Percentiles rank a stretch among this genome's conserved stretches.
Evolutionary conservation across 2,329 filamentous ascomycete species (phyloP).

Genomic region (Falciphora oryzae): DNA sequence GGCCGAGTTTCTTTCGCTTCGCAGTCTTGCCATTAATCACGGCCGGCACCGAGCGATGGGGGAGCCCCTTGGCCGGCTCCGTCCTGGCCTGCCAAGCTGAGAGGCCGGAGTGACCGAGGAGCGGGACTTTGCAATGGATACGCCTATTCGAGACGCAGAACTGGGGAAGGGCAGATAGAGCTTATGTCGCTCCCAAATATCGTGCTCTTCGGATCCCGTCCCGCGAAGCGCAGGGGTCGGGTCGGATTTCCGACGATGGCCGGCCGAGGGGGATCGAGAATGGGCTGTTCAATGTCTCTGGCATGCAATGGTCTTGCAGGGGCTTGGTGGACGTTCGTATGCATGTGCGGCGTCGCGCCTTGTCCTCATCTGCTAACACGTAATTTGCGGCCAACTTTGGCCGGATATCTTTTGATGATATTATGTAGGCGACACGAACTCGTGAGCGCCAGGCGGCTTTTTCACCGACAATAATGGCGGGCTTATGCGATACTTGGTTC

Average conservation of each 20-base stretch:
- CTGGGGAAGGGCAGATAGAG: background rate
- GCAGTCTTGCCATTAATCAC: background rate
- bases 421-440: constrained; percentile 60
- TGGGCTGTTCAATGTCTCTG: too few relatives aligned
- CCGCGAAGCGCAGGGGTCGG: too few relatives aligned
- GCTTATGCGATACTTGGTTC: constrained; percentile 93
- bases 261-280: too few relatives aligned
- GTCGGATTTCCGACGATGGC: background rate
- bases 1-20: background rate
- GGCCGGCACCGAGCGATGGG: background rate
- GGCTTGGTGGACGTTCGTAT: too few relatives aligned
- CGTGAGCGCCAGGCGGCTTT: constrained; percentile 90
- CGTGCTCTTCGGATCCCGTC: background rate
- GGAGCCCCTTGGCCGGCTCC: background rate
- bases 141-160: background rate
- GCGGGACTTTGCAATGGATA: background rate
- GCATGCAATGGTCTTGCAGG: too few relatives aligned
- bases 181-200: background rate
- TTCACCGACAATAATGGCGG: constrained; percentile 94
- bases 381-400: too few relatives aligned
- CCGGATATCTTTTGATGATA: too few relatives aligned
- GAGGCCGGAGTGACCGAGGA: background rate
- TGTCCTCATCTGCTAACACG: constrained; percentile 69
- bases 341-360: too few relatives aligned
- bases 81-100: too few relatives aligned